Evolutionary conservation across 345 rosid species (phyloP), one percentile per base, ranked within the genome.

Genomic region (Zanthoxylum bungeanum): DNA sequence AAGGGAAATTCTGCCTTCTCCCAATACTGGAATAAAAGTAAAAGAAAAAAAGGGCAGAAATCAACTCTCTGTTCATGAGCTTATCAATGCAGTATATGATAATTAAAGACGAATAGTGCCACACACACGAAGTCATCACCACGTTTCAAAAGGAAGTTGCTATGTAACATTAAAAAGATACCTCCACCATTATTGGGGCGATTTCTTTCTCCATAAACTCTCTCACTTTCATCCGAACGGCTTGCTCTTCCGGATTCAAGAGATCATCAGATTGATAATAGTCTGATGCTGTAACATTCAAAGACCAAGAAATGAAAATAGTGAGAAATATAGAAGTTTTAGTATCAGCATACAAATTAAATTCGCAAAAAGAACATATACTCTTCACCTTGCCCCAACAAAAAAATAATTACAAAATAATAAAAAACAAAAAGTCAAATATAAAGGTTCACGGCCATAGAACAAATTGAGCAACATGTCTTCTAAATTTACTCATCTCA

Each of bases 1-100:
- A 88, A 95, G 22, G 98, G 98, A 78, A 95, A 95, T 71, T 88
- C 93, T 21, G 98, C 99, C 80, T 89, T 95, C 93, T 95, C 98
- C 98, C 99, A 92, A 30, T 91, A 92, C 99, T 95, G 79, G 39
- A 22, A 40, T 30, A 57, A 60, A 69, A 52, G 9, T 44, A 12
- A 34, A 46, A 36, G 60, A 55, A 71, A 47, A 5, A 7, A 34
- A 30, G 47, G 31, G 65, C 9, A 36, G 22, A 64, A 3, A 66
- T 73, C 36, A 53, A 21, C 34, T 30, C 58, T 68, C 37, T 30
- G 16, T 68, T 73, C 9, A 31, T 64, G 7, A 56, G 69, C 47
- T 28, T 16, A 68, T 56, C 64, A 34, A 7, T 17, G 40, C 17
- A 31, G 25, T 24, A 37, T 2, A 37, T 68, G 22, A 53, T 37